Conservation (phyloP, 2,329 filamentous ascomycete species). For the Talaromyces sp. region DNA sequence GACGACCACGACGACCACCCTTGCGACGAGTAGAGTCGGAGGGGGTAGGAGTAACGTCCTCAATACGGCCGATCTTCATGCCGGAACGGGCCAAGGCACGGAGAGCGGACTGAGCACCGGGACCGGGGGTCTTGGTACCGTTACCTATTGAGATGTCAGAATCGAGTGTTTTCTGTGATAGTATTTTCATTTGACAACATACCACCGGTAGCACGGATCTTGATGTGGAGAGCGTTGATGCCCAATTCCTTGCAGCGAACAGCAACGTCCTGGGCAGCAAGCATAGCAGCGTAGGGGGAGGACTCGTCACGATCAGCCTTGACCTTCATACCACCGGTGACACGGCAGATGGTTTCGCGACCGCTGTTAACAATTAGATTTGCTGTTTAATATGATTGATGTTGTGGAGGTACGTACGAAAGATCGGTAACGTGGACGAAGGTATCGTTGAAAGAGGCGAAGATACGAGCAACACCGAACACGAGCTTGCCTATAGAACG, state of each 20-base stretch:
- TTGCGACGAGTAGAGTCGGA: constrained; percentile 99
- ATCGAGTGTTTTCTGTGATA: not conserved
- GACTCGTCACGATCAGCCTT: constrained; percentile 99
- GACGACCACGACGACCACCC: constrained; percentile 99
- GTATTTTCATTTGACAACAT: constrained; percentile 36
- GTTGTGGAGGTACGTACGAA: constrained; percentile 55
- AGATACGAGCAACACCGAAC: constrained; percentile 97
- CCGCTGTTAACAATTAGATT: constrained; percentile 71
- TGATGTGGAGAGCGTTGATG: constrained; percentile 98
- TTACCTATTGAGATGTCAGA: constrained; percentile 61
- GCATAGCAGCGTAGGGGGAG: constrained; percentile 99
- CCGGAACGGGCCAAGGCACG: constrained; percentile 97
- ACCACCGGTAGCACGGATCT: constrained; percentile 99
- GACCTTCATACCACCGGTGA: constrained; percentile 99
- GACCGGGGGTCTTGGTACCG: constrained; percentile 99
- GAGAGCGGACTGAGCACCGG: constrained; percentile 98
- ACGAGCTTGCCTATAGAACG: constrained; percentile 75
- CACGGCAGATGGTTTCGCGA: constrained; percentile 99
- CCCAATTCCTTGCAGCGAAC: constrained; percentile 81
- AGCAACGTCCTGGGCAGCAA: constrained; percentile 98
- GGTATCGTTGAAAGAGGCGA: constrained; percentile 90
- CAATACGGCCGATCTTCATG: constrained; percentile 99
- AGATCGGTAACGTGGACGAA: constrained; percentile 99
- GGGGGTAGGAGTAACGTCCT: constrained; percentile 98
- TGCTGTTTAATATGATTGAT: not conserved